Evolutionary conservation across 2,329 filamentous ascomycete genomes (phyloP).

Genomic region (Cladosporium oxysporum): DNA sequence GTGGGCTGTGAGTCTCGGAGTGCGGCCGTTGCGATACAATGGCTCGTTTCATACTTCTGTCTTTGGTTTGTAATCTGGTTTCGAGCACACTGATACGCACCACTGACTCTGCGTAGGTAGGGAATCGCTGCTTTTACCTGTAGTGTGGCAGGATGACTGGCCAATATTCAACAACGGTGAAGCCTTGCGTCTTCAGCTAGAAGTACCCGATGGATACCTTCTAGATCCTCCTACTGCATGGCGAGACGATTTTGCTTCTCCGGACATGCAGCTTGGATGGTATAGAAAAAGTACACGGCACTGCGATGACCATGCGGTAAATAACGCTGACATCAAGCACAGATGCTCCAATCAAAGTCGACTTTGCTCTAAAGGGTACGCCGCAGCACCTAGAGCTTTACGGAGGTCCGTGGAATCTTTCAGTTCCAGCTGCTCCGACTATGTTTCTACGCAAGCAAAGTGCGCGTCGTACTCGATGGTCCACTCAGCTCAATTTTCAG

Average conservation of each 20-base stretch:
- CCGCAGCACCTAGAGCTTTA: constrained; percentile 51
- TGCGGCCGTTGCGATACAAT: constrained; percentile 40
- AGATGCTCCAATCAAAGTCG: constrained; percentile 53
- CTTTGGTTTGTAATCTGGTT: constrained; percentile 41
- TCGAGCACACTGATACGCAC: not conserved
- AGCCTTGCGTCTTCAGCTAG: constrained; percentile 39
- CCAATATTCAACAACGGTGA: constrained; percentile 52
- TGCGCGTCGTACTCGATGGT: constrained; percentile 46
- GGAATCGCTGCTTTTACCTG: constrained; percentile 54
- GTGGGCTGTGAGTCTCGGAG: constrained; percentile 53
- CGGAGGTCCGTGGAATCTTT: constrained; percentile 56
- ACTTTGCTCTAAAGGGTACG: constrained; percentile 50
- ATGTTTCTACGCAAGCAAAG: constrained; percentile 58
- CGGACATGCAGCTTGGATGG: constrained; percentile 41
- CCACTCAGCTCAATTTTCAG: constrained; percentile 49
- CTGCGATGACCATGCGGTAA: not conserved
- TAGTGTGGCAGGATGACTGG: constrained; percentile 55
- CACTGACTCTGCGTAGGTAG: constrained; percentile 39
- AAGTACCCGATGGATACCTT: constrained; percentile 30
- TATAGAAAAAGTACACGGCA: constrained; percentile 40
- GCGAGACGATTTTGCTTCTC: constrained; percentile 42
- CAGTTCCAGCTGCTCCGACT: constrained; percentile 53
- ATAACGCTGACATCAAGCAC: not conserved
- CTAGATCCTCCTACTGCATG: constrained; percentile 31
- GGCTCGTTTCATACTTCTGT: constrained; percentile 12